Evolutionary conservation across 352 stramenopile species (phyloP).

Genomic region (Globisporangium lucens): DNA sequence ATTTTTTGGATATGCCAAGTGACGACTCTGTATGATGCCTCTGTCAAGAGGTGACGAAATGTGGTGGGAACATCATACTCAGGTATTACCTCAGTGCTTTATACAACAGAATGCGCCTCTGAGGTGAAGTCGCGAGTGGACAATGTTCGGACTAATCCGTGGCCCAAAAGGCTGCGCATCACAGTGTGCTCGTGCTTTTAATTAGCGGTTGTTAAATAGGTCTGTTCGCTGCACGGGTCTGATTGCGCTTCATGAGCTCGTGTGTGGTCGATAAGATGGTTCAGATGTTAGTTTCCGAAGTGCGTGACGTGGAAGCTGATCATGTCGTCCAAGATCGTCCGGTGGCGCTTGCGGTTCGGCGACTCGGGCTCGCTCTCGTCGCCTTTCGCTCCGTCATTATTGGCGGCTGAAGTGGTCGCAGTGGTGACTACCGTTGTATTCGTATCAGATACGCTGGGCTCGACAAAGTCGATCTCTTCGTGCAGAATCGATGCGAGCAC

Average conservation of each 20-base stretch:
- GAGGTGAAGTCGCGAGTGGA: neutral
- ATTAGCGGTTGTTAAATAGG: constrained; percentile 5
- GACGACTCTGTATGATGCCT: neutral
- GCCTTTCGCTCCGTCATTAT: neutral
- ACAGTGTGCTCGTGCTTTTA: neutral
- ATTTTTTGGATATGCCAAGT: neutral
- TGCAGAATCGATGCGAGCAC: constrained; percentile 12
- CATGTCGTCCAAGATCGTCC: constrained; percentile 36
- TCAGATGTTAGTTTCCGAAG: constrained; percentile 5
- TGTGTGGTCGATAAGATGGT: neutral
- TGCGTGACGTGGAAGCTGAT: constrained; percentile 42
- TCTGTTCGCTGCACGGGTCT: neutral
- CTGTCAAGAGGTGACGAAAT: neutral
- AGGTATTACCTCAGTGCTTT: neutral
- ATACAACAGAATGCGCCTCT: neutral
- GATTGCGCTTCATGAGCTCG: neutral
- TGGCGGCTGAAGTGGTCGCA: neutral
- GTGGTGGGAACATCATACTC: neutral
- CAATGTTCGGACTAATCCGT: neutral
- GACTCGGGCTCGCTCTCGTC: neutral
- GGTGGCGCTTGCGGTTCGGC: neutral
- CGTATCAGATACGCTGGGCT: neutral
- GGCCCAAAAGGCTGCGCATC: too few species aligned
- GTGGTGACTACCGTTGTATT: neutral
- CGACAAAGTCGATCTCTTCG: constrained; percentile 15